These are phyloP conservation scores for Suillus placidus DNA, from an alignment of 768 basidiomycete genomes.

Conservation along the genomic window DNA sequence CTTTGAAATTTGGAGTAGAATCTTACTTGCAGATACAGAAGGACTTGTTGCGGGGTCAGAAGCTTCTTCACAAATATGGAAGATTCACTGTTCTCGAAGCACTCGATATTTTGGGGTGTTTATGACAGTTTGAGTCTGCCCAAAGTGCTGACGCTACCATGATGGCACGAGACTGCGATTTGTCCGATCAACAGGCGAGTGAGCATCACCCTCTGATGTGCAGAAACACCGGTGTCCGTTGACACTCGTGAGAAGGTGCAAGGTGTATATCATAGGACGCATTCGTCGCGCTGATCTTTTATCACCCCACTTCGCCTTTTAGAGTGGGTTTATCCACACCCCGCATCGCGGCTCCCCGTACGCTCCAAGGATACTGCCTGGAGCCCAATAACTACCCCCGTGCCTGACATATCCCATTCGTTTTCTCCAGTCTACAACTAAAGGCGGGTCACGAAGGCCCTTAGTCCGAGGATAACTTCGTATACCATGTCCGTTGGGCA, in stretches of 20 bases:
- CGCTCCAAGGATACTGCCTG: neutral
- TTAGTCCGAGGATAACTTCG: neutral
- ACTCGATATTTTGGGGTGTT: conserved; percentile 6
- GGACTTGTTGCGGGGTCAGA: neutral
- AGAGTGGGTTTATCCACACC: neutral
- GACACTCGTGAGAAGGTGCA: conserved; percentile 1
- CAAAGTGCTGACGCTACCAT: neutral
- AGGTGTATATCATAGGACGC: too few species aligned
- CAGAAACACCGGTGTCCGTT: neutral
- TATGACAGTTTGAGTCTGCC: conserved; percentile 1
- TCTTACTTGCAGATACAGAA: neutral
- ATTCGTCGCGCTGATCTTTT: conserved; percentile 3
- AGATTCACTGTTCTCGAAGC: conserved; percentile 2
- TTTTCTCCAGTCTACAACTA: neutral
- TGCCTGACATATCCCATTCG: neutral
- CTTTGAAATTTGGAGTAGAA: neutral
- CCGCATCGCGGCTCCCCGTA: neutral
- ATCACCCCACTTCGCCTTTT: neutral
- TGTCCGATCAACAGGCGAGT: neutral
- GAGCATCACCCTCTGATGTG: neutral
- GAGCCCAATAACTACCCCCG: neutral
- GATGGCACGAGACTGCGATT: neutral
- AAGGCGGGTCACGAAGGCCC: neutral
- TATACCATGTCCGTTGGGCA: neutral
- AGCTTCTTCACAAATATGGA: neutral